Base-by-base conservation (phyloP, 2,329 filamentous ascomycete species). In the Tolypocladium nubicola region DNA sequence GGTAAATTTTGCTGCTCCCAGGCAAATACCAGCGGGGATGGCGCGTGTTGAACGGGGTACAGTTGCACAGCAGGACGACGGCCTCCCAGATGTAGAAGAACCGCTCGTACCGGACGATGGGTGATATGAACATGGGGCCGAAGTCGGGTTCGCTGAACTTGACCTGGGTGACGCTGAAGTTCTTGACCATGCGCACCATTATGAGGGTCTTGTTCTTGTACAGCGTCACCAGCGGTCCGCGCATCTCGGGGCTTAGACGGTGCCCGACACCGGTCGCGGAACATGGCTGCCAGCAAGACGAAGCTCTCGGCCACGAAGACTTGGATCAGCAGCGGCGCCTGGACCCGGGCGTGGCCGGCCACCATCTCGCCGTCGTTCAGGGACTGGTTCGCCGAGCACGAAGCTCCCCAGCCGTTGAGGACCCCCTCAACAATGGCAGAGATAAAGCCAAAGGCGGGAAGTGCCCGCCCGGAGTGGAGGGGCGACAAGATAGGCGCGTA, bases 11-110 rank as follows among this genome's bases (percentile, higher is more conserved):
- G 19, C 35, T 52, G 33, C 9, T 4, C 30, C 50, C 7, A 13
- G 33, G 33, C 19, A 38, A 21, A 38, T 23, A 52, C 9, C 33
- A n/a, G 9, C 33, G 19, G 16, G 19, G 33, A 23, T 23, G 49
- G 23, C 50, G 50, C 11, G 33, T 19, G 9, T 50, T 55, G 66
- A 80, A 73, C 61, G 84, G 63, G 38, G 72, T 66, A 11, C 71
- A 71, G 61, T 84, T 84, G 50, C 63, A 45, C 1, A 83, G 62
- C 81, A 84, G 84, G 14, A 82, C 65, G 0, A 65, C 61, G 1
- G 74, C 77, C 68, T 85, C 81, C 58, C 84, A 84, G 23, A 83
- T 72, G 62, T 79, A 82, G 60, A 84, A 84, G 67, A 76, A 84
- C 75, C 76, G 81, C 66, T 85, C 81, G 61, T 82, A 79, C 26